Base-by-base conservation (phyloP, 129 eudicot genomes). In the Artemisia argyi region DNA sequence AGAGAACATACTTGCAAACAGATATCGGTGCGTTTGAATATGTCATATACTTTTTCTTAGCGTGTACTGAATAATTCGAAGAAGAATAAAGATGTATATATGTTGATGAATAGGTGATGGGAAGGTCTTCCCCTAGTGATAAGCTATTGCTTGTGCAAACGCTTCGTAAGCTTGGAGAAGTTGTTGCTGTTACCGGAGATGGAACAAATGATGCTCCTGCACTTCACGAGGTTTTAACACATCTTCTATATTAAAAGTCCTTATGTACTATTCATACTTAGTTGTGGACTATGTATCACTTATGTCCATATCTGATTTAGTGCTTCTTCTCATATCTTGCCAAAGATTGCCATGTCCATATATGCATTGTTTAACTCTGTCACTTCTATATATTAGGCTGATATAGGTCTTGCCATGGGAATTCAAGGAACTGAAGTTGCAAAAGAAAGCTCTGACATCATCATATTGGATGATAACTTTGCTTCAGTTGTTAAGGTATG, bases 151-250 rank as follows among this genome's bases (percentile, higher is more conserved):
- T 92, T 20, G 98, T 92, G 68, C 98, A 87, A 84, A 78, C 95
- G 22, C 81, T 92, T 53, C 95, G 95, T 64, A 89, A 74, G 76
- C 89, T 61, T 30, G 98, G 98, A 72, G 95, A 92, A 47, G 96
- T 92, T 74, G 98, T 92, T 50, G 98, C 98, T 56, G 98, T 92
- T 1, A 92, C 98, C 24, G 98, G 98, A 65, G 98, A 92, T 83
- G 98, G 98, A 75, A 92, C 98, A 16, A 92, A 92, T 79, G 98
- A 92, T 72, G 98, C 98, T 68, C 98, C 98, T 69, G 98, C 98
- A 58, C 88, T 92, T 73, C 92, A 92, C 69, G 98, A 92, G 98
- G 98, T 92, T 80, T 78, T 73, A 58, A 32, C 56, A 44, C 68
- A 53, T 64, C 68, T 14, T 71, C 7, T 63, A 20, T 13, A 22